Conservation (phyloP, 768 basidiomycete species). For the Boletus sp. region DNA sequence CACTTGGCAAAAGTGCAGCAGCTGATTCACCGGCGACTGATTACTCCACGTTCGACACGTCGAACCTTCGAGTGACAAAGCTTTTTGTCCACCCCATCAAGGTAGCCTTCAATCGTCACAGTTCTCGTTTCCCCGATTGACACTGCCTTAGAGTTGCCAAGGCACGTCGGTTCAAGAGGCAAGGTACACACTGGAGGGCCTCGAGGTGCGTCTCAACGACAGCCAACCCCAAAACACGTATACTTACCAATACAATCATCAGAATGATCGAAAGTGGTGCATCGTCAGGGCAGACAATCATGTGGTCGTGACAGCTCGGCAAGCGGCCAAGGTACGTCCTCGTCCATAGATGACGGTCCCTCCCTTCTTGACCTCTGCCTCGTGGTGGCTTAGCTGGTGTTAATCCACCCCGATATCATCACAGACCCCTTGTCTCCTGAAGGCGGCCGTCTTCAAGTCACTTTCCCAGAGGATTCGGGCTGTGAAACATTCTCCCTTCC, state of each 20-base stretch:
- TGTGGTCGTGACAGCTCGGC: slow-evolving; percentile 63
- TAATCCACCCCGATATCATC: slow-evolving; percentile 57
- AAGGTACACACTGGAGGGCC: slow-evolving; percentile 56
- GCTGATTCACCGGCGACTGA: background rate
- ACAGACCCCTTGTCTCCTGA: slow-evolving; percentile 42
- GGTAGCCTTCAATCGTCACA: slow-evolving; percentile 24
- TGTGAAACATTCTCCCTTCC: slow-evolving; percentile 59
- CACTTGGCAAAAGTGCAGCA: background rate
- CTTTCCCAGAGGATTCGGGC: slow-evolving; percentile 57
- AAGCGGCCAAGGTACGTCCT: slow-evolving; percentile 49
- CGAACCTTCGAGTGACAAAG: slow-evolving; percentile 45
- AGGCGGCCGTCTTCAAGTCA: slow-evolving; percentile 49
- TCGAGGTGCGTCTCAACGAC: slow-evolving; percentile 48
- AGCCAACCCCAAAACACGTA: background rate
- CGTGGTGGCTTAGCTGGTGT: slow-evolving; percentile 50
- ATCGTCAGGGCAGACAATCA: slow-evolving; percentile 56
- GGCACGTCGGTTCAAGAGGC: slow-evolving; percentile 58
- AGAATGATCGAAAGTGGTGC: slow-evolving; percentile 74
- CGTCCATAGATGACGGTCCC: background rate
- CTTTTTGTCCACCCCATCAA: slow-evolving; percentile 70
- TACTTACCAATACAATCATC: background rate
- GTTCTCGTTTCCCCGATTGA: background rate
- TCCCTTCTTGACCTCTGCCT: background rate
- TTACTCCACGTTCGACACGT: slow-evolving; percentile 27
- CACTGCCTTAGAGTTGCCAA: slow-evolving; percentile 59